Base-by-base conservation (phyloP, 2,329 filamentous ascomycete species). In the Hymenotorrendiella dingleyae region DNA sequence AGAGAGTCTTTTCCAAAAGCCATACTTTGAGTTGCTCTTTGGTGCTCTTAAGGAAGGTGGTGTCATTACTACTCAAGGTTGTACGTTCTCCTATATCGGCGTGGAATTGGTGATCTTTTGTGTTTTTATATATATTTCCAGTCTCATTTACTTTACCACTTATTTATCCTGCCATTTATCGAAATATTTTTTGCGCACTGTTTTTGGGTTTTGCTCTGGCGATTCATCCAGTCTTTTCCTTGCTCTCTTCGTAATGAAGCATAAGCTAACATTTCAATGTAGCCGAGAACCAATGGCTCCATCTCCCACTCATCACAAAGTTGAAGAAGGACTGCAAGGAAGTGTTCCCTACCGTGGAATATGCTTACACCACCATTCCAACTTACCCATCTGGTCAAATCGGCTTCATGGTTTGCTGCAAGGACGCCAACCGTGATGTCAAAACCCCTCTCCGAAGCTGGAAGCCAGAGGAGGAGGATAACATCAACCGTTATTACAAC, bases 51-150 rank as follows among this genome's bases (percentile, higher is more conserved):
- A 86, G 56, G 88, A 95, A 62, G 91, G 90, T 70, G 93, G 93
- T 74, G 89, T 98, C 64, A 97, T 98, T 72, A 91, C 89, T 71
- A 98, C 93, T 66, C 93, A 98, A 96, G 93, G 93, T 98, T 94
- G 88, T 94, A 89, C 79, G 88, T 87, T 76, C 81, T 83, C 82
- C 78, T 80, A 74, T 77, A 54, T 58, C 45, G 42, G 50, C 49
- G 50, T 53, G 46, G 45, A 42, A 54, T 50, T 48, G 45, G 45
- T 46, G 34, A 34, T 41, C n/a, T 40, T 36, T 39, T n/a, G n/a
- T 42, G 46, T 29, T 28, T 38, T 24, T 29, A 36, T 11, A 35
- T 28, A 29, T 14, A 19, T 42, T 43, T 20, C 23, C 43, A 21
- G 41, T 39, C 4, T 42, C 12, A 22, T 36, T 45, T 27, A 19